Conservation (phyloP, 495 filamentous ascomycete genomes). For the Sporormia fimetaria region DNA sequence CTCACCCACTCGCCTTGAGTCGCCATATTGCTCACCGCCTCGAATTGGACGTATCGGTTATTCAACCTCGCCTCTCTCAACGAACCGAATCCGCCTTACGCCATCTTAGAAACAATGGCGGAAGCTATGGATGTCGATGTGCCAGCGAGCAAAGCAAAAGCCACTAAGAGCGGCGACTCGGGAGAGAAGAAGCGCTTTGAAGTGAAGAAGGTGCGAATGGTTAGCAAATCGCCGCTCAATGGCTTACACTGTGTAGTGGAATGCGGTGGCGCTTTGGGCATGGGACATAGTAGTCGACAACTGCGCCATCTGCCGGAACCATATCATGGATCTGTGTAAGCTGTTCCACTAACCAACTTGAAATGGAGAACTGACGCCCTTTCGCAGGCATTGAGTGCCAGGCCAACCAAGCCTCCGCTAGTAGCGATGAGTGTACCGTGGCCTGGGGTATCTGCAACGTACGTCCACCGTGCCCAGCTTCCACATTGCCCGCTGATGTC, state of each 20-base stretch:
- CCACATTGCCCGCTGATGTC: conserved; percentile 9
- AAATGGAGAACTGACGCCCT: conserved; percentile 4
- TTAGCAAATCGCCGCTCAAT: conserved; percentile 1
- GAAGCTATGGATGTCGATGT: conserved; percentile 97
- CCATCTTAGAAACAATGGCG: conserved; percentile 55
- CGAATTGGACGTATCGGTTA: too few species aligned
- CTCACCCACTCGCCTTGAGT: too few species aligned
- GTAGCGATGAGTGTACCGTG: conserved; percentile 95
- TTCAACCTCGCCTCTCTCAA: conserved; percentile 14
- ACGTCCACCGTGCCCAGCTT: conserved; percentile 27
- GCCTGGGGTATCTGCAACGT: conserved; percentile 99
- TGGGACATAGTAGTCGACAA: conserved; percentile 99
- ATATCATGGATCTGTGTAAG: conserved; percentile 98
- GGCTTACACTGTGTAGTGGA: conserved; percentile 56
- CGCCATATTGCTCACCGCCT: too few species aligned
- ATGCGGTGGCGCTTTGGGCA: conserved; percentile 96
- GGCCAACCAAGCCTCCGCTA: conserved; percentile 97
- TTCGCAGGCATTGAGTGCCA: conserved; percentile 87
- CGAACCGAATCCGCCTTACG: not conserved
- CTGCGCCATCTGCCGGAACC: conserved; percentile 97
- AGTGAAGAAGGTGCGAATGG: conserved; percentile 77
- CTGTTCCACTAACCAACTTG: not conserved
- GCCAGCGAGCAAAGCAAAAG: conserved; percentile 40
- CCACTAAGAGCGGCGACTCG: conserved; percentile 42
- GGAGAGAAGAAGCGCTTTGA: conserved; percentile 90